phyloP scores from a whole-genome alignment of 371 early-diverging fungal genomes.

The Coemansia sp. region DNA sequence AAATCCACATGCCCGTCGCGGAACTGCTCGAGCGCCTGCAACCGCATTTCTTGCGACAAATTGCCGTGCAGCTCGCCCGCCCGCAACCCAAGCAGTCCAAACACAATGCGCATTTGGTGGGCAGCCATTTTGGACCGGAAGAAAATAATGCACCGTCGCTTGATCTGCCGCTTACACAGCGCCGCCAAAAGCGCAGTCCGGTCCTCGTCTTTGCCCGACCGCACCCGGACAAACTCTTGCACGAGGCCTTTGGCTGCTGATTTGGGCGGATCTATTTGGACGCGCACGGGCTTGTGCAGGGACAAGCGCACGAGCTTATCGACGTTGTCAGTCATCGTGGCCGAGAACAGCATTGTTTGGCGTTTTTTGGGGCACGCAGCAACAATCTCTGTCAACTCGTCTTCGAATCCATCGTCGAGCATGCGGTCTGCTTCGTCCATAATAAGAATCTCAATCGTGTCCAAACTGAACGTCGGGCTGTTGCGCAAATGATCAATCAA shows the following conservation, averaged over 20 bases:
- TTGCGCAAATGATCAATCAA: conserved; percentile 98
- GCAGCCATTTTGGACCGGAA: conserved; percentile 91
- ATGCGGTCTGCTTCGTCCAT: conserved; percentile 99
- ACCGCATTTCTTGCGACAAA: conserved; percentile 90
- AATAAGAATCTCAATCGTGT: conserved; percentile 93
- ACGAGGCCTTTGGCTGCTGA: conserved; percentile 75
- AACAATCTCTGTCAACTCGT: conserved; percentile 95
- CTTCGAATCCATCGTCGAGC: conserved; percentile 99
- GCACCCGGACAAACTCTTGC: conserved; percentile 97
- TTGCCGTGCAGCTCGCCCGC: conserved; percentile 99
- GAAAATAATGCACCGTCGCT: conserved; percentile 80
- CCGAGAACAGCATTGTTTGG: conserved; percentile 99
- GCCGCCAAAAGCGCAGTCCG: conserved; percentile 83
- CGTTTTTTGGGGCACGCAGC: conserved; percentile 84
- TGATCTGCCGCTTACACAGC: conserved; percentile 82
- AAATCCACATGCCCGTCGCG: conserved; percentile 83
- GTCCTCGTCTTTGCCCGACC: conserved; percentile 79
- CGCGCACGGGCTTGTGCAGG: conserved; percentile 82
- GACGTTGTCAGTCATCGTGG: conserved; percentile 99
- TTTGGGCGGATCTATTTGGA: conserved; percentile 84
- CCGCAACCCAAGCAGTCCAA: conserved; percentile 85
- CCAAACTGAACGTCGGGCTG: conserved; percentile 83
- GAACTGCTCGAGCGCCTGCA: conserved; percentile 91
- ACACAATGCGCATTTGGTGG: conserved; percentile 95
- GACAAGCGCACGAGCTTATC: conserved; percentile 94